Evolutionary conservation across 139 green algal genomes (phyloP), one percentile per base, ranked within the genome.

Genomic region (Chlamydomonas asymmetrica): DNA sequence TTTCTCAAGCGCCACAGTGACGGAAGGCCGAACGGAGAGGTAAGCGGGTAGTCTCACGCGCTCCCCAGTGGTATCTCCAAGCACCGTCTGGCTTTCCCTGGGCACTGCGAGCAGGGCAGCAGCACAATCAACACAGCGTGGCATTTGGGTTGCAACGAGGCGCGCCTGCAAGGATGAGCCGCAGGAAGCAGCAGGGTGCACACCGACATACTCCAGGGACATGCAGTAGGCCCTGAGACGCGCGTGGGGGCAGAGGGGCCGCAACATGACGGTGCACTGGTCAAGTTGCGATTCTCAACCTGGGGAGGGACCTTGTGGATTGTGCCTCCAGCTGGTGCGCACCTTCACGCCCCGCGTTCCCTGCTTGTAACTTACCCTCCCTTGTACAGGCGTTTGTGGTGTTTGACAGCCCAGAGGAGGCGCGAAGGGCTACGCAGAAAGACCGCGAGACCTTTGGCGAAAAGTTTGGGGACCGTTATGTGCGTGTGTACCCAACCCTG

Each of bases 361-460:
- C n/a, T 38, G 34, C 3, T 45, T 22, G 5, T 39, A n/a, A n/a
- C n/a, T n/a, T n/a, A n/a, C 31, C n/a, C 13, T 37, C 27, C 4
- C 16, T 31, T 32, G 16, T 64, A 45, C 84, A 93, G 89, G 89
- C 89, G 3, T 93, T 92, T 69, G 84, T 93, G 7, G 76, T 87
- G 0, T 93, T 93, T 63, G 75, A 82, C 41, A 80, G 48, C 57
- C 65, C 65, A 8, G 85, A 88, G 3, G 87, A 93, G 63, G 88
- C 88, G 3, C 73, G 81, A 6, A 63, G 82, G 2, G 88, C 88
- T 4, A 89, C 79, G 20, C 77, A 86, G 59, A 94, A 94, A 66
- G 89, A 94, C 76, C 80, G 87, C 25, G 90, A 94, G 49, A 90
- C 89, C 0, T 94, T 94, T 63, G 77, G 77, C 16, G 86, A 91